These are phyloP conservation scores for Colletotrichum sp. DNA, from an alignment of 2,329 filamentous ascomycete genomes.

Conservation along the genomic window DNA sequence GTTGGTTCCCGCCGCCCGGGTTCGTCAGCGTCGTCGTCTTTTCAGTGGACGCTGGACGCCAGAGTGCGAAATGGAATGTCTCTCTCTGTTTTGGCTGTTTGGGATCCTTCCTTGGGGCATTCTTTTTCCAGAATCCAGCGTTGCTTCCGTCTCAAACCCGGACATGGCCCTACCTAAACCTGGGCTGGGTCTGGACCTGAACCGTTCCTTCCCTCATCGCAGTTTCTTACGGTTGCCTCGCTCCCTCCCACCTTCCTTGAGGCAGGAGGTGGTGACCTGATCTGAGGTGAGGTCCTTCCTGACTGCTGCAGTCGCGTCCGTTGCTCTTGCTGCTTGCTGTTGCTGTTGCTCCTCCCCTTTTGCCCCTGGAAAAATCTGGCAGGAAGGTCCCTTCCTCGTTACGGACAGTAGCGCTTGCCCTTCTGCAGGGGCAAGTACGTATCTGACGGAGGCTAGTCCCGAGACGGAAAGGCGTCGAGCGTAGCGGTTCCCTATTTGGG, in stretches of 20 bases:
- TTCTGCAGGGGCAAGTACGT: neutral
- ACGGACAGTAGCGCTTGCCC: neutral
- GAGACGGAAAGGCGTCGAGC: neutral
- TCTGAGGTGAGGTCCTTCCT: neutral
- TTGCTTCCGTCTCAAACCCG: neutral
- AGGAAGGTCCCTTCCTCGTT: neutral
- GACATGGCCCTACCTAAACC: neutral
- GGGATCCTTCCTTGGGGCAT: neutral
- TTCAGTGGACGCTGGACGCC: neutral
- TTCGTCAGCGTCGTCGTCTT: neutral
- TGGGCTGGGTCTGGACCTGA: neutral
- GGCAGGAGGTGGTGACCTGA: neutral
- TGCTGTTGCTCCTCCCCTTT: neutral
- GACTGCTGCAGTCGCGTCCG: neutral
- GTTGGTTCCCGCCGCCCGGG: neutral
- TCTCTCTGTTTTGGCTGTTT: neutral
- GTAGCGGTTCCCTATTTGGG: slow-evolving; percentile 16
- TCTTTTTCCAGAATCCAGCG: neutral
- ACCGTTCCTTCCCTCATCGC: neutral
- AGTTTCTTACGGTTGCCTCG: neutral
- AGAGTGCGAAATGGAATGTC: neutral
- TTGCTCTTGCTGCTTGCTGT: neutral
- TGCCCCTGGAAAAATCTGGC: neutral
- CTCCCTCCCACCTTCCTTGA: neutral
- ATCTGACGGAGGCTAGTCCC: neutral